Conservation (phyloP, 129 eudicot genomes). For the sunflower (Helianthus annuus) region DNA sequence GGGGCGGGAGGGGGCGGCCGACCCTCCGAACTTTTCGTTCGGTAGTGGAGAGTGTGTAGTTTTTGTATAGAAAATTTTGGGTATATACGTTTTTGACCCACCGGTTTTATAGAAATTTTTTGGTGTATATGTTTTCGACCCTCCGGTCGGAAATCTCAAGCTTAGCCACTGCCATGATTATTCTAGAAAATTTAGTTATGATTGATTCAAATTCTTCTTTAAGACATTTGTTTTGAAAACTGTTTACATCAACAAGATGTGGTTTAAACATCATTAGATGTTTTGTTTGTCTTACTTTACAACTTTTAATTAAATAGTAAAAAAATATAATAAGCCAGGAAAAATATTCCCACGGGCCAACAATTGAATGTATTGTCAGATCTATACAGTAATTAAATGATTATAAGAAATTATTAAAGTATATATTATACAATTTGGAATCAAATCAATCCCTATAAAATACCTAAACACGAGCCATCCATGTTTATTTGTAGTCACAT, state of each 20-base stretch:
- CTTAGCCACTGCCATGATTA: neutral
- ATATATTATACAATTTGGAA: neutral
- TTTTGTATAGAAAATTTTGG: too few species aligned
- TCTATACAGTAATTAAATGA: neutral
- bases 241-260: neutral
- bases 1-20: too few species aligned
- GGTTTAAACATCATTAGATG: neutral
- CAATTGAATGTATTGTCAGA: conserved; percentile 19
- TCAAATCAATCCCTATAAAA: conserved; percentile 6
- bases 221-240: neutral
- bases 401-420: conserved; percentile 1
- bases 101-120: too few species aligned
- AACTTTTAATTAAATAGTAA: neutral
- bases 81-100: too few species aligned
- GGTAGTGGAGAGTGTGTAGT: too few species aligned
- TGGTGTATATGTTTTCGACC: too few species aligned
- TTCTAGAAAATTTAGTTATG: neutral
- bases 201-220: neutral
- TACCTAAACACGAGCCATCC: conserved; percentile 23
- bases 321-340: neutral
- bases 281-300: neutral
- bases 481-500: neutral
- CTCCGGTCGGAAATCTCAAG: too few species aligned
- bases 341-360: conserved; percentile 14
- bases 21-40: too few species aligned